Conservation (phyloP, 306 rosid species). For the Dryas octopetala region DNA sequence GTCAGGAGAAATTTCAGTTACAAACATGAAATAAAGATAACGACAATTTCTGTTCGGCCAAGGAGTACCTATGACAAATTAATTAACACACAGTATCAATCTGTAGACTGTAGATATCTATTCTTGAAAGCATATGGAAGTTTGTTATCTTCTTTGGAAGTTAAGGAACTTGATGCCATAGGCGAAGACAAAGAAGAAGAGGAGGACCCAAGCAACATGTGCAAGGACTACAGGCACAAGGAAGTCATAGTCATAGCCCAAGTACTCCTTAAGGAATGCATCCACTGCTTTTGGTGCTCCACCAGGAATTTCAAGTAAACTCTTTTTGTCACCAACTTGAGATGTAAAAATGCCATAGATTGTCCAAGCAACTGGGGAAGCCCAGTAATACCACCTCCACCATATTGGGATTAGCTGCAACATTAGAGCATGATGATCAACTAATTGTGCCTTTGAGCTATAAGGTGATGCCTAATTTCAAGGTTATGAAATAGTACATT, state of each 20-base stretch:
- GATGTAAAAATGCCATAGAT: slow-evolving; percentile 33
- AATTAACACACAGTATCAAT: too few species aligned
- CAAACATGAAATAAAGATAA: not conserved
- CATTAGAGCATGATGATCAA: not conserved
- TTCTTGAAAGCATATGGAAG: not conserved
- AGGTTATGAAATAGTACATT: too few species aligned
- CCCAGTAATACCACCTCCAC: slow-evolving; percentile 46
- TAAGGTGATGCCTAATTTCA: too few species aligned
- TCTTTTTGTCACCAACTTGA: slow-evolving; percentile 24
- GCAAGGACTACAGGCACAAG: slow-evolving; percentile 32
- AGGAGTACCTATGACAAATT: too few species aligned
- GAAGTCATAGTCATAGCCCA: slow-evolving; percentile 35
- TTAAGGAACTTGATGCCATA: slow-evolving; percentile 39
- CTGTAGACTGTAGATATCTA: too few species aligned
- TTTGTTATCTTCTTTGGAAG: slow-evolving; percentile 29
- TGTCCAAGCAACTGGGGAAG: slow-evolving; percentile 35
- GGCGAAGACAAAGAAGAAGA: slow-evolving; percentile 37
- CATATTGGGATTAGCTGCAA: slow-evolving; percentile 38
- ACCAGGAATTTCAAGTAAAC: not conserved
- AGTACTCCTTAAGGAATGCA: slow-evolving; percentile 20
- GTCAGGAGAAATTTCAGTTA: not conserved
- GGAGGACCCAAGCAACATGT: slow-evolving; percentile 35
- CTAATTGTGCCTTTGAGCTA: too few species aligned
- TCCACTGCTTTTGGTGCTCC: not conserved
- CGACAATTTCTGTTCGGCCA: too few species aligned